Conservation (phyloP, 2,329 filamentous ascomycete species). For the Pestalotiopsis sp. region DNA sequence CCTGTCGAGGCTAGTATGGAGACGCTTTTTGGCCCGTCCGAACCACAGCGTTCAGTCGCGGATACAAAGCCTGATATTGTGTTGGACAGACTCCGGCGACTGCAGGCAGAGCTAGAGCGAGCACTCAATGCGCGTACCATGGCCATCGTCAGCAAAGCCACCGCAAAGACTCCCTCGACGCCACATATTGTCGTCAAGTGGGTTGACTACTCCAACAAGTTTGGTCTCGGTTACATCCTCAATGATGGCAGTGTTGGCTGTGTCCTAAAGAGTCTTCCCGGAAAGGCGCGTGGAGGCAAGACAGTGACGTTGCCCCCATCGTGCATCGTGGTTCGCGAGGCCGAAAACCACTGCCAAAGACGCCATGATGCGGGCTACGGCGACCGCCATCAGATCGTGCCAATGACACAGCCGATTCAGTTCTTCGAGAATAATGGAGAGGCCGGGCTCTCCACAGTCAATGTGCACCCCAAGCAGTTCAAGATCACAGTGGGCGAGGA, state of each 20-base stretch:
- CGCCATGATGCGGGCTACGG: slow-evolving; percentile 56
- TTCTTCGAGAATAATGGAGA: slow-evolving; percentile 75
- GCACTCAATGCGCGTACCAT: slow-evolving; percentile 66
- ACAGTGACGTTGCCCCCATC: slow-evolving; percentile 65
- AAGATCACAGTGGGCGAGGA: slow-evolving; percentile 57
- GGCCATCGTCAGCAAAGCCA: slow-evolving; percentile 56
- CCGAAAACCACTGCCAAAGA: slow-evolving; percentile 70
- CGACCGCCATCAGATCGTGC: slow-evolving; percentile 63
- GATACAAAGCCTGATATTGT: slow-evolving; percentile 61
- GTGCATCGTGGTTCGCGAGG: slow-evolving; percentile 71
- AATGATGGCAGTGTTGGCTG: slow-evolving; percentile 82
- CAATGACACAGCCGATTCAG: slow-evolving; percentile 67
- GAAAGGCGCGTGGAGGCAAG: slow-evolving; percentile 50
- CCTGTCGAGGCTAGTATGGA: slow-evolving; percentile 3
- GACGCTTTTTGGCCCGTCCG: slow-evolving; percentile 58
- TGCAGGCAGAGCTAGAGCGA: slow-evolving; percentile 64
- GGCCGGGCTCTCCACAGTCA: slow-evolving; percentile 63
- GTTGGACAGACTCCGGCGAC: slow-evolving; percentile 54
- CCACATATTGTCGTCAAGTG: slow-evolving; percentile 74
- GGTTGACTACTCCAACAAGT: slow-evolving; percentile 89
- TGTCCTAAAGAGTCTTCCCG: slow-evolving; percentile 59
- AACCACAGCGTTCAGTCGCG: slow-evolving; percentile 51
- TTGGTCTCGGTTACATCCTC: slow-evolving; percentile 81
- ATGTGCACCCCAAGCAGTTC: slow-evolving; percentile 66
- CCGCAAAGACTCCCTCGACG: slow-evolving; percentile 52